Conservation (phyloP, 192 early-diverging fungal genomes). For the Coemansia guatemalensis region DNA sequence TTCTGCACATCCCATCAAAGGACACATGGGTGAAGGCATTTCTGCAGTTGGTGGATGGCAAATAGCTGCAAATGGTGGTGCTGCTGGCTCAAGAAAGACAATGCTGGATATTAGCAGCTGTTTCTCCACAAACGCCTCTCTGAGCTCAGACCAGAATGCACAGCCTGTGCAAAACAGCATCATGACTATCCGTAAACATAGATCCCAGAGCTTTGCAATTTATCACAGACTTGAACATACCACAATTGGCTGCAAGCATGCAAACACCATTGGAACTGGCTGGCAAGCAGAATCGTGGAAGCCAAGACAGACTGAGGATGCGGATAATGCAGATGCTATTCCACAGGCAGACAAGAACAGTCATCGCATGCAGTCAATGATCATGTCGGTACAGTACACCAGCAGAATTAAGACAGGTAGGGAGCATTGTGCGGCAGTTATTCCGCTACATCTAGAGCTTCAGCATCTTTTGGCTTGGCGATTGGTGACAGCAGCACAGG, state of each 20-base stretch:
- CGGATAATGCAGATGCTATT: constrained; percentile 6
- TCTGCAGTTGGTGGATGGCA: constrained; percentile 41
- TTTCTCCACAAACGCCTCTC: not conserved
- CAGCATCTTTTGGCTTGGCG: constrained; percentile 25
- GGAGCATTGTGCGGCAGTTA: constrained; percentile 30
- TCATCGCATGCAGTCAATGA: constrained; percentile 43
- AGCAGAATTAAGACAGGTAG: not conserved
- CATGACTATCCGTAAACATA: constrained; percentile 38
- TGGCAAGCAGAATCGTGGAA: constrained; percentile 19
- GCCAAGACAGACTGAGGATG: not conserved
- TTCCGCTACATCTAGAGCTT: constrained; percentile 40
- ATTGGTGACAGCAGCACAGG: constrained; percentile 2
- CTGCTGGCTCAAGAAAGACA: not conserved
- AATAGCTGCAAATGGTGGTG: not conserved
- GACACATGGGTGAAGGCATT: not conserved
- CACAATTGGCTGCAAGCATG: constrained; percentile 33
- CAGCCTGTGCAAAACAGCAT: constrained; percentile 1
- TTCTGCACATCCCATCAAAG: not conserved
- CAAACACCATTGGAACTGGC: constrained; percentile 43
- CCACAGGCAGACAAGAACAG: constrained; percentile 18
- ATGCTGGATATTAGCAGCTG: not conserved
- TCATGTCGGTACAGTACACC: constrained; percentile 6
- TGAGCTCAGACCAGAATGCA: not conserved
- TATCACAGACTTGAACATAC: constrained; percentile 27
- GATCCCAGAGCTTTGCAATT: constrained; percentile 44